These are phyloP conservation scores for Saitozyma podzolica DNA, from an alignment of 768 basidiomycete species.

Conservation along the genomic window DNA sequence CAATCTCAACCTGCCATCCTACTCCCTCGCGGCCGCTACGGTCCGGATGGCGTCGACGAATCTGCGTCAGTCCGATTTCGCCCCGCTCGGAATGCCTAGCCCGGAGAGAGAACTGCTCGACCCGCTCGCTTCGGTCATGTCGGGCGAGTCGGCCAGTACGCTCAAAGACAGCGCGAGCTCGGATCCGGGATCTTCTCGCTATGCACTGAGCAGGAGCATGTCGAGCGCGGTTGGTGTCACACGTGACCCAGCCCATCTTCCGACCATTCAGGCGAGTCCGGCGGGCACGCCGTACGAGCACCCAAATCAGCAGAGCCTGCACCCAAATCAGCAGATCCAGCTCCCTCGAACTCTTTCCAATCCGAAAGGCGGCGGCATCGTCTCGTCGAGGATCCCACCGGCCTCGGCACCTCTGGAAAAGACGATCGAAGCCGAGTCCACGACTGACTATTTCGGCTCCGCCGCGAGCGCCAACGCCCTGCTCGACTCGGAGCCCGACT, in stretches of 20 bases:
- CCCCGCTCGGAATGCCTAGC: slow-evolving; percentile 81
- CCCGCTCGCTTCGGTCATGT: slow-evolving; percentile 61
- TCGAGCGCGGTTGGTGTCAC: slow-evolving; percentile 51
- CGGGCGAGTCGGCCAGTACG: slow-evolving; percentile 6
- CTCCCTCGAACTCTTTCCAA: slow-evolving; percentile 12
- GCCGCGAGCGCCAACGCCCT: slow-evolving; percentile 19
- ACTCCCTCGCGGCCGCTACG: slow-evolving; percentile 45
- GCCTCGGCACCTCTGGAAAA: slow-evolving; percentile 61
- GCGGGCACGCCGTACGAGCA: slow-evolving; percentile 56
- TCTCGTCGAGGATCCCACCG: slow-evolving; percentile 39
- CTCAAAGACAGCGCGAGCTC: slow-evolving; percentile 31
- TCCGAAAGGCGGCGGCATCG: slow-evolving; percentile 11
- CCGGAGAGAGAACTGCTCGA: slow-evolving; percentile 90
- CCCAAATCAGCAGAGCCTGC: slow-evolving; percentile 46
- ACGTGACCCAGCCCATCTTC: slow-evolving; percentile 42
- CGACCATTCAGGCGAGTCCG: slow-evolving; percentile 38
- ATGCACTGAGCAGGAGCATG: slow-evolving; percentile 45
- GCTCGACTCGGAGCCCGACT: slow-evolving; percentile 9
- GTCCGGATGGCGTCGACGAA: slow-evolving; percentile 42
- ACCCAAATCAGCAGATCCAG: slow-evolving; percentile 50
- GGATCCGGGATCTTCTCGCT: slow-evolving; percentile 53
- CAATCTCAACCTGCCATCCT: slow-evolving; percentile 36
- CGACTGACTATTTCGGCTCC: slow-evolving; percentile 45
- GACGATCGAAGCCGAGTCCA: slow-evolving; percentile 61
- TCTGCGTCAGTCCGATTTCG: slow-evolving; percentile 59